These are phyloP conservation scores for Prunus armeniaca DNA, from an alignment of 306 rosid genomes.

Conservation along the genomic window DNA sequence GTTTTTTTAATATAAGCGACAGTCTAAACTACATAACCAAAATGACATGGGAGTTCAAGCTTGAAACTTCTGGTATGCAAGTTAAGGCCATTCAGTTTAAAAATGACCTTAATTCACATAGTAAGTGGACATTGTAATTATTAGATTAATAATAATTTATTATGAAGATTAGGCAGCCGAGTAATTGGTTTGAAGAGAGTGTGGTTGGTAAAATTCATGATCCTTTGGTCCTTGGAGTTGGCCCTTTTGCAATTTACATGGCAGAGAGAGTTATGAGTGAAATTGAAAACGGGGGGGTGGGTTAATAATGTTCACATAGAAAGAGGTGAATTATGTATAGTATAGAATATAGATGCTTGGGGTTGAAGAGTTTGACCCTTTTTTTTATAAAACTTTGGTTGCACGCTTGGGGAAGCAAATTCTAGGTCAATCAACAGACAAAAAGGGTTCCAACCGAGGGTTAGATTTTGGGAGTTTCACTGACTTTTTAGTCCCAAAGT, in stretches of 20 bases:
- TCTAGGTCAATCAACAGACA: constrained; percentile 79
- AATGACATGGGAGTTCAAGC: too few relatives aligned
- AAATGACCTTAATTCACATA: not conserved
- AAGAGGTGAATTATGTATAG: constrained; percentile 38
- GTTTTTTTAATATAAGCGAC: too few relatives aligned
- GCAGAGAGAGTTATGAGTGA: not conserved
- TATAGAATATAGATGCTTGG: constrained; percentile 32
- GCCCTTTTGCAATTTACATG: constrained; percentile 9
- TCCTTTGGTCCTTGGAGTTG: constrained; percentile 3
- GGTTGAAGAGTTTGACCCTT: constrained; percentile 53
- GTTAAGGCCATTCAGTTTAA: not conserved
- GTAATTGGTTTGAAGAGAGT: constrained; percentile 4
- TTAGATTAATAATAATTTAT: not conserved
- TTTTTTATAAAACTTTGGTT: constrained; percentile 37
- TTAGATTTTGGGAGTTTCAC: constrained; percentile 61
- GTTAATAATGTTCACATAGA: constrained; percentile 51
- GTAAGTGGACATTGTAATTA: not conserved
- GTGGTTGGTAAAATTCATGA: constrained; percentile 4
- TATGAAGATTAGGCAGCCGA: constrained; percentile 3
- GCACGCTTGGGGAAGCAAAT: constrained; percentile 63
- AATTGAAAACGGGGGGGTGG: constrained; percentile 1
- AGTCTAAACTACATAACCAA: not conserved
- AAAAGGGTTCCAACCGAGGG: constrained; percentile 77
- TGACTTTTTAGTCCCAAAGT: constrained; percentile 74
- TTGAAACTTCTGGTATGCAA: too few relatives aligned